Conservation (phyloP, 2,329 filamentous ascomycete genomes). For the Exophiala sp. region DNA sequence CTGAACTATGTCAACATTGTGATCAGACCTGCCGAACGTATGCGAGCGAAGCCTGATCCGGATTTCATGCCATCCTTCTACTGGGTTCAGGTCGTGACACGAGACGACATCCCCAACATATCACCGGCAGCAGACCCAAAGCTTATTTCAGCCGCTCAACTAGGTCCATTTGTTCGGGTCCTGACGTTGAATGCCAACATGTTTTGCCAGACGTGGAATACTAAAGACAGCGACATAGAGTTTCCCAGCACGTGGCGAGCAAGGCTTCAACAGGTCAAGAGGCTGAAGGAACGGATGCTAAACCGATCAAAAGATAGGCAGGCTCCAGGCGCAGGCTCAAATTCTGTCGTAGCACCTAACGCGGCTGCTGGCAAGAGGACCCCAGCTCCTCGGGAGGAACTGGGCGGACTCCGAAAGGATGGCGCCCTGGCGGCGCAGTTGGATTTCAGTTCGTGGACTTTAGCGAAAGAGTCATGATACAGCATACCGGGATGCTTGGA, state of each 20-base stretch:
- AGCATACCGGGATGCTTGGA: neutral
- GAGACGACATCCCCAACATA: constrained; percentile 82
- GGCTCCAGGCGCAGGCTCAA: neutral
- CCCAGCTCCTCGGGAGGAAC: constrained; percentile 19
- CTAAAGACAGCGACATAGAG: constrained; percentile 58
- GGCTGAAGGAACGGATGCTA: constrained; percentile 58
- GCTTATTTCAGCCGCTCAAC: constrained; percentile 73
- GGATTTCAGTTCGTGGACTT: constrained; percentile 25
- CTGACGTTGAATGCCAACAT: constrained; percentile 89
- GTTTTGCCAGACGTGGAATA: constrained; percentile 82
- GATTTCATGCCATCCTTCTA: constrained; percentile 57
- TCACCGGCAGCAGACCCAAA: constrained; percentile 86
- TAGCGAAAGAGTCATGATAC: neutral
- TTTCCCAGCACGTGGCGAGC: constrained; percentile 86
- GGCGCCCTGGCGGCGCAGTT: constrained; percentile 20
- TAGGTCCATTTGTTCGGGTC: constrained; percentile 80
- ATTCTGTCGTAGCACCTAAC: neutral
- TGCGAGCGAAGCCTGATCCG: constrained; percentile 35
- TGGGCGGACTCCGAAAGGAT: constrained; percentile 10
- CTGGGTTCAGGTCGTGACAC: constrained; percentile 81
- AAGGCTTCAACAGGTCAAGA: constrained; percentile 75
- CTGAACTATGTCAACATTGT: constrained; percentile 98
- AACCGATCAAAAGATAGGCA: constrained; percentile 16
- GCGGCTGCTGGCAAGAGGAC: constrained; percentile 17
- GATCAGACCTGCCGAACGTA: constrained; percentile 66